phyloP scores from a whole-genome alignment of 768 basidiomycete genomes.

The Trametes meyenii region DNA sequence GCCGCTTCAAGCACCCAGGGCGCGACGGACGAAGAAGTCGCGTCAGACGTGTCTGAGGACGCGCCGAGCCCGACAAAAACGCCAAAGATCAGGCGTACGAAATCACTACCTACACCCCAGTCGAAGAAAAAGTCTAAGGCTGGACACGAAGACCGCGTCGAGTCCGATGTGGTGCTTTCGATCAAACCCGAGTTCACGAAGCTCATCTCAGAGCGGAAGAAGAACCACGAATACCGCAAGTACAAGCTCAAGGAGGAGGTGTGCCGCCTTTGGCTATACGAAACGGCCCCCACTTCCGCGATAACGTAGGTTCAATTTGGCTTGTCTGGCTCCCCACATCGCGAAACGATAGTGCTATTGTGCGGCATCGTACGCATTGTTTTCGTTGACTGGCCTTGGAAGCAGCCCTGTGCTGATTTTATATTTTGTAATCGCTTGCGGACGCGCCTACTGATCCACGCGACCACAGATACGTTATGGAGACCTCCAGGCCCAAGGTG shows the following conservation, averaged over 20 bases:
- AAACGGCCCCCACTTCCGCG: slow-evolving; percentile 32
- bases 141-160: slow-evolving; percentile 27
- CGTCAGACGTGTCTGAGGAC: not conserved
- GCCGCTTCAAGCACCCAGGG: not conserved
- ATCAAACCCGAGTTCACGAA: slow-evolving; percentile 38
- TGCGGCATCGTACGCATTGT: not conserved
- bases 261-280: slow-evolving; percentile 38
- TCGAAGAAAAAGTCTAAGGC: not conserved
- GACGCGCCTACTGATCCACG: not conserved
- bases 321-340: not conserved
- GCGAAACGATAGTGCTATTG: not conserved
- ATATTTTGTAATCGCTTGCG: not conserved
- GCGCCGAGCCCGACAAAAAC: not conserved
- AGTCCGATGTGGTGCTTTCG: slow-evolving; percentile 37
- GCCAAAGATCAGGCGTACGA: not conserved
- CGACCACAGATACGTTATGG: slow-evolving; percentile 31
- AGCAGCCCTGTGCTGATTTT: not conserved
- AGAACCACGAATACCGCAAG: slow-evolving; percentile 42
- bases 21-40: not conserved
- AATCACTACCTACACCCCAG: slow-evolving; percentile 1
- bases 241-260: slow-evolving; percentile 36
- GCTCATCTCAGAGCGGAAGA: slow-evolving; percentile 36
- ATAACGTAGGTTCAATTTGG: slow-evolving; percentile 32
- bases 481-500: slow-evolving; percentile 32
- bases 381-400: too few species aligned